These are phyloP conservation scores for Lasiodiplodia sp. DNA, from an alignment of 2,329 filamentous ascomycete genomes.

Conservation along the genomic window DNA sequence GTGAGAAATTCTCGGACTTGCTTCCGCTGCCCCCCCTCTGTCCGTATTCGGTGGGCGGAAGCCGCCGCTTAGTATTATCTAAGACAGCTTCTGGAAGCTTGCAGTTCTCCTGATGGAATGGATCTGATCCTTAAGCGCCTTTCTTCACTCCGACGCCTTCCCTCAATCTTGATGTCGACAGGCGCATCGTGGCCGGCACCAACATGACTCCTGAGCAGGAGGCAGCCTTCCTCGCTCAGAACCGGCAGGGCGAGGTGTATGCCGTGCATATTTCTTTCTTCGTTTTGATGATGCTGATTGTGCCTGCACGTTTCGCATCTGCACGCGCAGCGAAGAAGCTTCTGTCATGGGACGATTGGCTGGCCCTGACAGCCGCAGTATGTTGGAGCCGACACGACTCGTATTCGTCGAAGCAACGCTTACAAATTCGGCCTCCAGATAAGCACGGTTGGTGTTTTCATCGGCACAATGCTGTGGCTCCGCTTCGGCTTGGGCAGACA, in stretches of 20 bases:
- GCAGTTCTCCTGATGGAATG: neutral
- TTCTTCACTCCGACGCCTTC: too few species aligned
- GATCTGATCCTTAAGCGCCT: neutral
- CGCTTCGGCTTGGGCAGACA: neutral
- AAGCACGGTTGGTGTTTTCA: neutral
- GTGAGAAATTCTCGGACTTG: neutral
- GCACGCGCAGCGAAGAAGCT: neutral
- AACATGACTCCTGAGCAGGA: neutral
- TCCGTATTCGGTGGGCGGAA: neutral
- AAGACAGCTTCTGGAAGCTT: neutral
- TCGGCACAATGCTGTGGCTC: conserved; percentile 1
- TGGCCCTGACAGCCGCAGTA: neutral
- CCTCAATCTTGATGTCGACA: neutral
- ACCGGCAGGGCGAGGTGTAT: neutral
- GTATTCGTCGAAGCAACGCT: neutral
- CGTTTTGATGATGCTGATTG: neutral
- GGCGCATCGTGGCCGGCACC: neutral
- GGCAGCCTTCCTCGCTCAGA: neutral
- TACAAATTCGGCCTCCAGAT: neutral
- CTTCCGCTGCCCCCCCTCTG: neutral
- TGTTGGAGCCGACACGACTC: neutral
- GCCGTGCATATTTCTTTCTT: conserved; percentile 1
- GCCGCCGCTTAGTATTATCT: neutral
- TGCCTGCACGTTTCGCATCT: neutral
- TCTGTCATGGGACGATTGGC: neutral